phyloP scores from a whole-genome alignment of 176 grass and related monocot species.

The Carex kokanica region DNA sequence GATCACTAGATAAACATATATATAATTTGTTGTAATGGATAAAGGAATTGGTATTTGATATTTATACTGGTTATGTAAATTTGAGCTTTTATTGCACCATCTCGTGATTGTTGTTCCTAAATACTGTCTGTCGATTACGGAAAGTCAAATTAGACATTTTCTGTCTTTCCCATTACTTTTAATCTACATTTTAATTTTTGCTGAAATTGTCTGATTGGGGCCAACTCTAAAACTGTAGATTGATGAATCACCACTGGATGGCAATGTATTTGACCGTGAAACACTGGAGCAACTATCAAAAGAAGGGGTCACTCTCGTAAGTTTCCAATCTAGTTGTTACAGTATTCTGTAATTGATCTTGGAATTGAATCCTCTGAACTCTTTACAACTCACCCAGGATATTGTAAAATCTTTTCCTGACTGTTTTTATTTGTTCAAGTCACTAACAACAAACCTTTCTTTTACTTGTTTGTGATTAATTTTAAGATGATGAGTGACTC shows the following conservation, averaged over 20 bases:
- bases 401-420: not conserved
- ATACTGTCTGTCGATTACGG: not conserved
- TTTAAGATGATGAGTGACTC: conserved; percentile 99
- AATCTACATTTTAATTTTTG: not conserved
- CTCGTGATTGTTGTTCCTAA: not conserved
- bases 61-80: not conserved
- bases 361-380: not conserved
- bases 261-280: conserved; percentile 87
- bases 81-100: not conserved
- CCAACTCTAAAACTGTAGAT: conserved; percentile 42
- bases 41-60: not conserved
- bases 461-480: conserved; percentile 11
- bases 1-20: not conserved
- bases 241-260: conserved; percentile 96
- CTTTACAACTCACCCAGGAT: not conserved
- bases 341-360: not conserved
- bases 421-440: not conserved
- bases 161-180: not conserved
- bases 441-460: conserved; percentile 22
- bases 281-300: conserved; percentile 94
- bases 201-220: not conserved
- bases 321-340: conserved; percentile 23
- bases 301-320: conserved; percentile 99
- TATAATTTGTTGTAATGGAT: not conserved
- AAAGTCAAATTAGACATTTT: not conserved